Conservation (phyloP, 768 basidiomycete species). For the Phylloporus scabripes region DNA sequence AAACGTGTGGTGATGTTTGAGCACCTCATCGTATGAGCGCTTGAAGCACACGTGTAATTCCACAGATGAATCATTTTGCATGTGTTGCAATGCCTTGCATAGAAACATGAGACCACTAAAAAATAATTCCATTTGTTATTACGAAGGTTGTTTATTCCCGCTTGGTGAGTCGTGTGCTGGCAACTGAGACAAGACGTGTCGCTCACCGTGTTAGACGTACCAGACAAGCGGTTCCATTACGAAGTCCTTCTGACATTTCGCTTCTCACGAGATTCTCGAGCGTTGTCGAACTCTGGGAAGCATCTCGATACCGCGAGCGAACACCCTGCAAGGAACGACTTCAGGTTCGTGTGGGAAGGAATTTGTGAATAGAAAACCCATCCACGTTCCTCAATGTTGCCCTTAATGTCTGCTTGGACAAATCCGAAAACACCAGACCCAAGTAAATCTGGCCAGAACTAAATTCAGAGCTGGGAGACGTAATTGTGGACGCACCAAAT, state of each 20-base stretch:
- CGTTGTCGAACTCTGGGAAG: slow-evolving; percentile 42
- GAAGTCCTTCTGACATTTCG: slow-evolving; percentile 40
- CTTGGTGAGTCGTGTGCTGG: neutral
- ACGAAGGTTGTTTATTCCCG: neutral
- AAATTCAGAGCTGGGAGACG: slow-evolving; percentile 12
- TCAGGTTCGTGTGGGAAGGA: slow-evolving; percentile 10
- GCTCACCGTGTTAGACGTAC: slow-evolving; percentile 60
- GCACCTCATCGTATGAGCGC: slow-evolving; percentile 62
- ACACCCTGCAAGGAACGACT: slow-evolving; percentile 47
- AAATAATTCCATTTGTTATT: neutral
- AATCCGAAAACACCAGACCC: slow-evolving; percentile 69
- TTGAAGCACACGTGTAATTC: slow-evolving; percentile 68
- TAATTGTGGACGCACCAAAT: slow-evolving; percentile 50
- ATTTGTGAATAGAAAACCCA: slow-evolving; percentile 11
- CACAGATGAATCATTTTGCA: slow-evolving; percentile 47
- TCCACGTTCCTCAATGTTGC: slow-evolving; percentile 54
- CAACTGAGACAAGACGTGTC: slow-evolving; percentile 16
- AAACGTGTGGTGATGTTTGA: slow-evolving; percentile 63
- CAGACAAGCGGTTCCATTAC: slow-evolving; percentile 55
- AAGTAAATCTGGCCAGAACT: slow-evolving; percentile 47
- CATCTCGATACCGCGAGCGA: slow-evolving; percentile 46
- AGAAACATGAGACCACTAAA: slow-evolving; percentile 65
- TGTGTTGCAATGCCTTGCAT: slow-evolving; percentile 59
- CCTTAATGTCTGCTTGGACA: slow-evolving; percentile 64
- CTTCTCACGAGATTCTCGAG: slow-evolving; percentile 55